These are phyloP conservation scores for Fusarium sp. DNA, from an alignment of 2,329 filamentous ascomycete genomes.

Conservation along the genomic window DNA sequence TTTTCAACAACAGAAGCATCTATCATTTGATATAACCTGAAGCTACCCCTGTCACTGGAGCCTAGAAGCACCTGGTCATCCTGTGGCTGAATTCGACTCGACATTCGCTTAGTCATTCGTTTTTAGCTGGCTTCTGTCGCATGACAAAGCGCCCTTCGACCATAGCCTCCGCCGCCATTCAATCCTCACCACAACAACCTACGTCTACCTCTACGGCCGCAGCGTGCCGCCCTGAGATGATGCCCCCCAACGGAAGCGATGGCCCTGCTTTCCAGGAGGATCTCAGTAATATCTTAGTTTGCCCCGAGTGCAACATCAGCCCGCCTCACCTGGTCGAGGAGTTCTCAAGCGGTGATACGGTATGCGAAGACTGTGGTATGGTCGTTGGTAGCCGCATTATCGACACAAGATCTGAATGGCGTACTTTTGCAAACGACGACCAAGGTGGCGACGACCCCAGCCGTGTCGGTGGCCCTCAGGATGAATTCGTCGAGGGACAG, in stretches of 20 bases:
- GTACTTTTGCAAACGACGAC: slow-evolving; percentile 98
- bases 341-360: slow-evolving; percentile 91
- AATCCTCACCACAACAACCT: slow-evolving; percentile 48
- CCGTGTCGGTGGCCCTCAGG: slow-evolving; percentile 95
- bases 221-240: slow-evolving; percentile 63
- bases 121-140: not conserved
- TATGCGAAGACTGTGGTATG: slow-evolving; percentile 91
- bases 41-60: not conserved
- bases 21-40: too few relatives aligned
- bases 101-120: slow-evolving; percentile 35
- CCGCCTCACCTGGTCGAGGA: slow-evolving; percentile 96
- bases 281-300: slow-evolving; percentile 87
- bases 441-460: slow-evolving; percentile 96
- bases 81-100: not conserved
- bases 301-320: slow-evolving; percentile 90
- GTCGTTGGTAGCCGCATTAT: slow-evolving; percentile 93
- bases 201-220: slow-evolving; percentile 59
- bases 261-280: slow-evolving; percentile 79
- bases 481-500: slow-evolving; percentile 89
- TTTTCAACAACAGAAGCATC: not conserved
- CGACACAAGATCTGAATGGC: slow-evolving; percentile 97
- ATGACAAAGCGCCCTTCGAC: slow-evolving; percentile 32
- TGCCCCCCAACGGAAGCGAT: slow-evolving; percentile 58
- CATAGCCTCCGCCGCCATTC: slow-evolving; percentile 34
- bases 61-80: not conserved